Evolutionary conservation across 768 basidiomycete species (phyloP).

Genomic region (Russula vinacea): DNA sequence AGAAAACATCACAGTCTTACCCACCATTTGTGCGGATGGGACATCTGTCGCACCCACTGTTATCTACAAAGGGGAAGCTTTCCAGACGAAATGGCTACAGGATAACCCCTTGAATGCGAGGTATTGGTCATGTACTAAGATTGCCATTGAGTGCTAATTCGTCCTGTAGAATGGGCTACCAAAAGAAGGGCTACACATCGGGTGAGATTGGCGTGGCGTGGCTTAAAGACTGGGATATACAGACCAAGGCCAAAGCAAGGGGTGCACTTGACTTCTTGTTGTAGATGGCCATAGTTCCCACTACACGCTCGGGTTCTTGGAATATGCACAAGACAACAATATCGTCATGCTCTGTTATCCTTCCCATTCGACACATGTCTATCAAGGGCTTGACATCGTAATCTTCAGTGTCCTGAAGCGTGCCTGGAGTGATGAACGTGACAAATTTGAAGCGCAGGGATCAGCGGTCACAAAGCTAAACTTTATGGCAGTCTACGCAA

Average conservation of each 20-base stretch:
- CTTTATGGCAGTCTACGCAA: constrained; percentile 39
- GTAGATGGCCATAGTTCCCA: constrained; percentile 47
- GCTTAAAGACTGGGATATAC: constrained; percentile 43
- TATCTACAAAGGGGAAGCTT: constrained; percentile 42
- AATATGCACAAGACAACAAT: constrained; percentile 38
- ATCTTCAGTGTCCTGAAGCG: too few species aligned
- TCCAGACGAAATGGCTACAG: constrained; percentile 40
- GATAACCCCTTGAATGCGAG: constrained; percentile 43
- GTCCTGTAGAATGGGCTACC: constrained; percentile 40
- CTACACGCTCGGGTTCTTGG: constrained; percentile 35
- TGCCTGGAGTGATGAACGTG: too few species aligned
- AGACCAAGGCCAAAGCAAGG: constrained; percentile 39
- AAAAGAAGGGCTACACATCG: constrained; percentile 28
- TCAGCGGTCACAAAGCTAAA: constrained; percentile 31
- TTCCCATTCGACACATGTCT: constrained; percentile 42
- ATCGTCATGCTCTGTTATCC: constrained; percentile 48
- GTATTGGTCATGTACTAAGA: too few species aligned
- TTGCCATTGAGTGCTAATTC: too few species aligned
- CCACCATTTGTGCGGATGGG: constrained; percentile 46
- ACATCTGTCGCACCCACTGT: constrained; percentile 39
- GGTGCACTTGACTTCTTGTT: constrained; percentile 37
- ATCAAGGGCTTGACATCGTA: too few species aligned
- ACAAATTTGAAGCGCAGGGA: too few species aligned
- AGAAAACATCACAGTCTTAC: constrained; percentile 44
- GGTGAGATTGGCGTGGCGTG: constrained; percentile 39